phyloP scores from a whole-genome alignment of 257 asterid genomes.

The Nicotiana tabacum region DNA sequence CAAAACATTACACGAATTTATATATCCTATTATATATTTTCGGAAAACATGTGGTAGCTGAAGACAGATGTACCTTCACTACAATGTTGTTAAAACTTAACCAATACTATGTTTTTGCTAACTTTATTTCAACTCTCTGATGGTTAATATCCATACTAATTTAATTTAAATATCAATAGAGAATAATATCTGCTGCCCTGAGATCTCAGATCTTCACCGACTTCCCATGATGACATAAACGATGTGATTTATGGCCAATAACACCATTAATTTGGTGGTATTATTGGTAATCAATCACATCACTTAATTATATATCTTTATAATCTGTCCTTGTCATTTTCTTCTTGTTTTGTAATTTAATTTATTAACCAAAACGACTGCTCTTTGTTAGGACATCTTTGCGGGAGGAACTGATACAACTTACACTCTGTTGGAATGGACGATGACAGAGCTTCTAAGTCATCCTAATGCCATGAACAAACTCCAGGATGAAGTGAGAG shows the following conservation, averaged over 20 bases:
- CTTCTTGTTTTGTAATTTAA: too few species aligned
- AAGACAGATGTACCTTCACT: not conserved
- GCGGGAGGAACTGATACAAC: conserved; percentile 49
- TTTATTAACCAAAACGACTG: too few species aligned
- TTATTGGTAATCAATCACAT: not conserved
- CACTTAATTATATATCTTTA: not conserved
- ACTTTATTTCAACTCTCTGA: not conserved
- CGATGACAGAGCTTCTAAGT: conserved; percentile 29
- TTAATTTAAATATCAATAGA: not conserved
- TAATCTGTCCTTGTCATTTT: not conserved
- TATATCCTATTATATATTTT: too few species aligned
- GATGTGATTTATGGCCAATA: not conserved
- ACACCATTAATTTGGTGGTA: not conserved
- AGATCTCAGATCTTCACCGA: not conserved
- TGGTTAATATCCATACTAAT: not conserved
- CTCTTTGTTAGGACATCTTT: conserved; percentile 37
- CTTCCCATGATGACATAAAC: not conserved
- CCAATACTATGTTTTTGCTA: not conserved
- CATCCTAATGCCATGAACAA: not conserved
- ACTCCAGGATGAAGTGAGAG: conserved; percentile 32
- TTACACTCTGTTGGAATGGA: conserved; percentile 28
- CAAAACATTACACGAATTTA: too few species aligned
- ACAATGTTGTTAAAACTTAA: not conserved
- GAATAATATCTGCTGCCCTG: not conserved
- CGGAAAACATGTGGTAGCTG: too few species aligned